These are phyloP conservation scores for Paraconiothyrium sp. DNA, from an alignment of 2,329 filamentous ascomycete genomes.

Conservation along the genomic window DNA sequence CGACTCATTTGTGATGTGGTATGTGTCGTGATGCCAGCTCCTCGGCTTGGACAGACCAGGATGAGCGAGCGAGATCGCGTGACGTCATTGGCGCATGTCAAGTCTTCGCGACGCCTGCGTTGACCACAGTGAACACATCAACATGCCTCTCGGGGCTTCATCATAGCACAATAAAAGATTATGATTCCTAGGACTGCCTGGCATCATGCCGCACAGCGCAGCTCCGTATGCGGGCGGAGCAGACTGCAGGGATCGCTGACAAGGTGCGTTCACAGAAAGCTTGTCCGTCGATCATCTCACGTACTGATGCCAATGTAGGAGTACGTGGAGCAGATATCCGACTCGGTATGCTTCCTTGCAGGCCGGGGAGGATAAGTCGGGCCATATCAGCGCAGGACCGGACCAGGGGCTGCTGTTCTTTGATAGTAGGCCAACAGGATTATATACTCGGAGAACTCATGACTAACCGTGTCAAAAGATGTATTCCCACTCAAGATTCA, in stretches of 20 bases:
- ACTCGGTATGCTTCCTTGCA: slow-evolving; percentile 49
- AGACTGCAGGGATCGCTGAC: slow-evolving; percentile 28
- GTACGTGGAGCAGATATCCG: slow-evolving; percentile 12
- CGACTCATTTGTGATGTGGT: no score
- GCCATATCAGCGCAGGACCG: slow-evolving; percentile 79
- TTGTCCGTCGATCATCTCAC: slow-evolving; percentile 31
- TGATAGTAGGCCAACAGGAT: slow-evolving; percentile 72
- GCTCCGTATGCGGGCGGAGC: not conserved
- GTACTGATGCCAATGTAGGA: slow-evolving; percentile 20
- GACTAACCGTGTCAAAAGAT: slow-evolving; percentile 61
- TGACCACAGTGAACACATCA: not conserved
- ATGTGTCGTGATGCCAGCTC: no score
- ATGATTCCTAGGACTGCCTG: slow-evolving; percentile 16
- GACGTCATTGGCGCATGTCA: slow-evolving; percentile 10
- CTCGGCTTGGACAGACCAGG: no score
- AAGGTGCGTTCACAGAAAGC: slow-evolving; percentile 35
- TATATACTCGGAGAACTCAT: not conserved
- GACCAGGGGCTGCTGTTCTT: slow-evolving; percentile 90
- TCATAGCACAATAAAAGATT: not conserved
- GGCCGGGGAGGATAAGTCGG: slow-evolving; percentile 72
- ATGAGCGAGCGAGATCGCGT: slow-evolving; percentile 3
- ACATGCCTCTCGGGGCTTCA: not conserved
- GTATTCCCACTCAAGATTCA: slow-evolving; percentile 83
- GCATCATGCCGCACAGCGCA: slow-evolving; percentile 26
- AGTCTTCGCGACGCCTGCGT: not conserved